Evolutionary conservation across 495 filamentous ascomycete genomes (phyloP).

Genomic region (Immersiella caudata): DNA sequence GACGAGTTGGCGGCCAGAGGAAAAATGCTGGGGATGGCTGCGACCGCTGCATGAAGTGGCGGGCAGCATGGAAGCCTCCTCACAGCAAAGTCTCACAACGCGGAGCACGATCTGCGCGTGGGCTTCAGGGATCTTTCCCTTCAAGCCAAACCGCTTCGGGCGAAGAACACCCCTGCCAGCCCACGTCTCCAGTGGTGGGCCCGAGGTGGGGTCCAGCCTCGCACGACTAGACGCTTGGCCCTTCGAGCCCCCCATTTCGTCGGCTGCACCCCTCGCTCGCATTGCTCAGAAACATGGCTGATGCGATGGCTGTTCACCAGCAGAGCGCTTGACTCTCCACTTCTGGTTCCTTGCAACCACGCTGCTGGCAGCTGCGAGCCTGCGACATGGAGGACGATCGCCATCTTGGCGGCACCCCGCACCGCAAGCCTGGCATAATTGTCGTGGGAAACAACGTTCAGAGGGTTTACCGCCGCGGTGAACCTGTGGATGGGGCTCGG

Average conservation of each 20-base stretch:
- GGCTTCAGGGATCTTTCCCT: constrained; percentile 41
- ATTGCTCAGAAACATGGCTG: constrained; percentile 7
- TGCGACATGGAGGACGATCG: constrained; percentile 10
- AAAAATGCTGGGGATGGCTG: constrained; percentile 10
- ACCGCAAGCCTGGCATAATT: not conserved
- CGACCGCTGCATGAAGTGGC: constrained; percentile 2
- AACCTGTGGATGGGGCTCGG: not conserved
- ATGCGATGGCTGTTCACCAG: not conserved
- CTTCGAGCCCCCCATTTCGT: constrained; percentile 7
- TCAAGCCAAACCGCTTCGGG: constrained; percentile 33
- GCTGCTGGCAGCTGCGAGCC: constrained; percentile 1
- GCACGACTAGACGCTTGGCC: not conserved
- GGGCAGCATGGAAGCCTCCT: constrained; percentile 19
- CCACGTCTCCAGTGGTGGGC: constrained; percentile 5
- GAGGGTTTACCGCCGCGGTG: not conserved
- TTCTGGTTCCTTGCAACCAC: constrained; percentile 1
- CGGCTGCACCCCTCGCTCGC: constrained; percentile 1
- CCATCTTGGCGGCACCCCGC: constrained; percentile 10
- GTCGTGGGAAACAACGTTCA: constrained; percentile 1
- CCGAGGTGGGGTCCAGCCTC: not conserved
- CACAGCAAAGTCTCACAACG: constrained; percentile 24
- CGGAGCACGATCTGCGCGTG: constrained; percentile 40
- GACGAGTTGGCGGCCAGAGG: not conserved
- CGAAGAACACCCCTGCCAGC: constrained; percentile 5
- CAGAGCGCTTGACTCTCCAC: not conserved